These are phyloP conservation scores for Sonneratia caseolaris DNA, from an alignment of 345 rosid genomes.

Conservation along the genomic window DNA sequence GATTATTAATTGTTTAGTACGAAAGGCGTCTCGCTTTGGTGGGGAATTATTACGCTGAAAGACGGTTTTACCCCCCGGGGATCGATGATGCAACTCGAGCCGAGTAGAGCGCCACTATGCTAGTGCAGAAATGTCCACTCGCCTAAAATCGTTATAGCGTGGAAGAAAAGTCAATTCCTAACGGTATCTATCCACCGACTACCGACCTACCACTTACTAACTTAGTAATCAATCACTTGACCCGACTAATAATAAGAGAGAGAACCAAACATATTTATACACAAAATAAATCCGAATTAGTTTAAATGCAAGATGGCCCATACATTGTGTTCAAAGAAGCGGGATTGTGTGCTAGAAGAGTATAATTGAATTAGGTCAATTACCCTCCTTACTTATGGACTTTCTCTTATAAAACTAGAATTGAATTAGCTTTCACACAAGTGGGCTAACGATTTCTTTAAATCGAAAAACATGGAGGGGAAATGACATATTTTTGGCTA, in stretches of 20 bases:
- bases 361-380: too few relatives aligned
- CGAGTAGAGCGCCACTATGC: neutral
- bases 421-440: too few relatives aligned
- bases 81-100: neutral
- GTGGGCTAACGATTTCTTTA: too few relatives aligned
- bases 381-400: too few relatives aligned
- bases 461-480: too few relatives aligned
- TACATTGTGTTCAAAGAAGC: too few relatives aligned
- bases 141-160: constrained; percentile 25
- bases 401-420: too few relatives aligned
- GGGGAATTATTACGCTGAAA: neutral
- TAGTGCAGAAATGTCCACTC: constrained; percentile 1
- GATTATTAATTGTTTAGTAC: neutral
- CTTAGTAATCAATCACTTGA: neutral
- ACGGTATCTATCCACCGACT: constrained; percentile 87
- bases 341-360: too few relatives aligned
- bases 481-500: too few relatives aligned
- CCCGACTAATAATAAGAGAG: neutral
- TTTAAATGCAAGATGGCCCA: too few relatives aligned
- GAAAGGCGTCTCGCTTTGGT: neutral
- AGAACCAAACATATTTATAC: neutral
- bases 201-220: constrained; percentile 45
- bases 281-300: too few relatives aligned
- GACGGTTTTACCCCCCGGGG: neutral
- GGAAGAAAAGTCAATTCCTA: constrained; percentile 63